Base-by-base conservation (phyloP, 1,284 basidiomycete species). In the Prillingera fragicola region DNA sequence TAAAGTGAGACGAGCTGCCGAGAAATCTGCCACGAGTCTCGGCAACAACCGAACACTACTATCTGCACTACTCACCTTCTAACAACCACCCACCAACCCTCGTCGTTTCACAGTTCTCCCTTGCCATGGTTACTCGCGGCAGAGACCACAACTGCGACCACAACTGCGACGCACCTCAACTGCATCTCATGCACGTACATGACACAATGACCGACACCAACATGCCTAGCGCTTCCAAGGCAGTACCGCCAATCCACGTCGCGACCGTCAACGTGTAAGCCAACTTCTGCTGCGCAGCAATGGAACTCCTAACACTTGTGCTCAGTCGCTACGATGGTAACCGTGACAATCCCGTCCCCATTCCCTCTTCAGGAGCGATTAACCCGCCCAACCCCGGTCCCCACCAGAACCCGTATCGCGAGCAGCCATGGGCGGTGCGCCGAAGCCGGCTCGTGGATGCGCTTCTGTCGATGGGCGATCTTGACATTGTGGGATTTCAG, bases 401-500 rank as follows among this genome's bases (percentile, higher is more conserved):
- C 12, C 38, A 31, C 33, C 25, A 28, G 5, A 38, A 52, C 19
- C 25, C 41, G 18, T 65, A 59, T 42, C 42, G 27, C 24, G 63
- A 69, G 45, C 44, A 51, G 27, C 64, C 62, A 7, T 67, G 62
- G 69, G 50, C 60, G 0, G 64, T 69, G 41, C 52, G 69, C 4
- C 58, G 65, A 15, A 60, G 55, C 21, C 48, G 65, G 3, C 50
- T 69, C 9, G 56, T 64, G 4, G 69, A 70, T 38, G 52, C 58
- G 8, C 42, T 60, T 4, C 33, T 66, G 9, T 48, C 52, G 12
- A 52, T 50, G 8, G 61, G 62, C 8, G 37, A 54, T 8, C 46
- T 67, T 3, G 65, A 71, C 38, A 58, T 65, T 24, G 38, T 65
- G 74, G 81, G 78, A 8, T 69, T 65, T 43, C 65, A 67, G 44